phyloP scores from a whole-genome alignment of 352 stramenopile species.

The Hyaloperonospora arabidopsidis region DNA sequence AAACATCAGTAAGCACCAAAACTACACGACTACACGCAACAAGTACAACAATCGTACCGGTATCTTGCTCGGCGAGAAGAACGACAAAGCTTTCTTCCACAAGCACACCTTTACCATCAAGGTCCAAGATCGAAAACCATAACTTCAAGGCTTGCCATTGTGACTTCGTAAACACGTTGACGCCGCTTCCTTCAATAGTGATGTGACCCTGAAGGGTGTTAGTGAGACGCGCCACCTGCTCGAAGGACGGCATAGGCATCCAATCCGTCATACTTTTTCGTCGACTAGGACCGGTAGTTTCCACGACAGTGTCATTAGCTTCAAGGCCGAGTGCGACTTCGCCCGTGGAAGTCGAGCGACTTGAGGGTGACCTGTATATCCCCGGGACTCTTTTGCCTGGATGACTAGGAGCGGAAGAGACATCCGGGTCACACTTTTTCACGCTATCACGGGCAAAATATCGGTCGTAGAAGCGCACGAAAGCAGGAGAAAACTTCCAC shows the following conservation, averaged over 20 bases:
- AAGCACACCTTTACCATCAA: conserved; percentile 58
- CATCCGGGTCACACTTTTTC: conserved; percentile 21
- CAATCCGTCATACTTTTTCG: conserved; percentile 39
- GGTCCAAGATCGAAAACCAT: conserved; percentile 61
- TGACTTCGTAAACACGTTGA: conserved; percentile 57
- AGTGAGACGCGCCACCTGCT: conserved; percentile 29
- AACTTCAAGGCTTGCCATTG: conserved; percentile 77
- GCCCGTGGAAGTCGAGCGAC: conserved; percentile 28
- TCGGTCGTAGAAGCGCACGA: conserved; percentile 61
- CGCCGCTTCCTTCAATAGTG: conserved; percentile 18
- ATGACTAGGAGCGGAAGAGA: conserved; percentile 11
- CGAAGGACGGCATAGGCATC: conserved; percentile 28
- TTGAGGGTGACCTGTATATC: conserved; percentile 16
- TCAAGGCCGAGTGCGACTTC: conserved; percentile 18
- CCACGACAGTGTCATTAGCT: conserved; percentile 19
- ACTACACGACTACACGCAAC: background rate
- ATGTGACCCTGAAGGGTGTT: conserved; percentile 28
- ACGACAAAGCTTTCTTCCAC: conserved; percentile 79
- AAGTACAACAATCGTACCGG: conserved; percentile 34
- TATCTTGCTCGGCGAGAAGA: conserved; percentile 73
- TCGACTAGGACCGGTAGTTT: conserved; percentile 21
- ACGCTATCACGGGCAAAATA: conserved; percentile 32
- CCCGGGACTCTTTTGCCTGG: conserved; percentile 19
- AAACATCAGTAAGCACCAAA: conserved; percentile 6
- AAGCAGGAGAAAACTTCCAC: conserved; percentile 59